A percentile compares a stretch with the other conserved stretches of the same genome.
Conservation (phyloP, 2,329 filamentous ascomycete species). For the Fonsecaea monophora region DNA sequence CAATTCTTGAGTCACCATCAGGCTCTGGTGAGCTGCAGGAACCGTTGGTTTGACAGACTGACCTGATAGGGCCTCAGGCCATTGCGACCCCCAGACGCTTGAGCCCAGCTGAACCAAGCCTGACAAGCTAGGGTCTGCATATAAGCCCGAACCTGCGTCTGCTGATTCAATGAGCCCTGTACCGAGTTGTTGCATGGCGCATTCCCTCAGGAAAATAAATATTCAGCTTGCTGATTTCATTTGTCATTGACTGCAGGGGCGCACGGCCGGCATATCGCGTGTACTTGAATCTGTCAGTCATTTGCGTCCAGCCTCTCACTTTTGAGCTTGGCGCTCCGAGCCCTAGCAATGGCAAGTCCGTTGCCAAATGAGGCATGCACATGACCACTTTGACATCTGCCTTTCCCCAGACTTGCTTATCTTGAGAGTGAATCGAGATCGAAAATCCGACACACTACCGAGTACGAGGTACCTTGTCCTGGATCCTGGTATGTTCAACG, state of each 20-base stretch:
- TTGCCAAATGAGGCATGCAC: neutral
- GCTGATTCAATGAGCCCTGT: conserved; percentile 7
- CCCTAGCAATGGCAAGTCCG: conserved; percentile 2
- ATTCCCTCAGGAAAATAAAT: neutral
- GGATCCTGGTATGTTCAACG: neutral
- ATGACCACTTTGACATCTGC: neutral
- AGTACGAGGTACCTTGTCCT: neutral
- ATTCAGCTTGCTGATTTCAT: neutral
- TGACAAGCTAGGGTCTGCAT: conserved; percentile 2
- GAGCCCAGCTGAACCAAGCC: conserved; percentile 1
- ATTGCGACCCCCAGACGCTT: neutral
- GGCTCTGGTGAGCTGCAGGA: neutral
- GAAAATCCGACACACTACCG: neutral
- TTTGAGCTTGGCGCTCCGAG: conserved; percentile 26
- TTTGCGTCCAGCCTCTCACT: conserved; percentile 22
- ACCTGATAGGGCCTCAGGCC: neutral
- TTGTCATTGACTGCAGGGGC: conserved; percentile 5
- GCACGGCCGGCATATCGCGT: neutral
- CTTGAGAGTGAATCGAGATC: neutral
- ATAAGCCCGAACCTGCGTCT: conserved; percentile 2
- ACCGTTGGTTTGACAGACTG: neutral
- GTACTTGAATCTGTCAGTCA: conserved; percentile 3
- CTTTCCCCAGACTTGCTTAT: neutral
- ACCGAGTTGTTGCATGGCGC: neutral
- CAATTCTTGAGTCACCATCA: neutral